Evolutionary conservation across 352 stramenopile species (phyloP).

Genomic region (Phytophthora sp.): DNA sequence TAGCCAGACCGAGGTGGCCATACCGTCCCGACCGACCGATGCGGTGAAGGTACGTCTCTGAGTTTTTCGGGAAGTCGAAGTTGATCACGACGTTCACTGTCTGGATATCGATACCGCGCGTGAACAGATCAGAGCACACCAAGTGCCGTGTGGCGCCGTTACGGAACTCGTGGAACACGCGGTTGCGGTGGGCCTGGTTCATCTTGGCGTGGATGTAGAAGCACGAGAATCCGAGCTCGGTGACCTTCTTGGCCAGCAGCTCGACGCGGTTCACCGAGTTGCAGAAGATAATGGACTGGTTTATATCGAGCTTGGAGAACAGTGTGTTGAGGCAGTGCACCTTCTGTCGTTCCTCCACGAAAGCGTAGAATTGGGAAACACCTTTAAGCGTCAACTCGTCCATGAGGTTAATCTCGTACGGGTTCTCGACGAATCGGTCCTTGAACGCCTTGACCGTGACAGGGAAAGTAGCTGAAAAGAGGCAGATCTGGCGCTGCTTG

Average conservation of each 20-base stretch:
- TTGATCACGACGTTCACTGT: conserved; percentile 99
- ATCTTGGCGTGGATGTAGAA: conserved; percentile 99
- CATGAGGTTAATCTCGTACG: conserved; percentile 99
- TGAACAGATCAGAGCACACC: conserved; percentile 99
- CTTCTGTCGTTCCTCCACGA: conserved; percentile 99
- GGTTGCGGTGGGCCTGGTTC: conserved; percentile 99
- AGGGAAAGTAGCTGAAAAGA: conserved; percentile 99
- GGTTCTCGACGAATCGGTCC: conserved; percentile 97
- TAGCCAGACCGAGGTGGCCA: conserved; percentile 98
- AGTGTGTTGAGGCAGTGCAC: conserved; percentile 99
- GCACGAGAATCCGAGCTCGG: conserved; percentile 99
- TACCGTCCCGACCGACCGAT: conserved; percentile 99
- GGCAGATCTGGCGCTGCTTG: conserved; percentile 97
- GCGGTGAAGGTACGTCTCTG: conserved; percentile 99
- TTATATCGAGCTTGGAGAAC: conserved; percentile 99
- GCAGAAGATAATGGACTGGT: conserved; percentile 99
- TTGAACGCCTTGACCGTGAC: conserved; percentile 99
- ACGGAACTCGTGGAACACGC: conserved; percentile 99
- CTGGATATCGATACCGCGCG: conserved; percentile 99
- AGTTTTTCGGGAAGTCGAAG: conserved; percentile 99
- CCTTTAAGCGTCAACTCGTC: conserved; percentile 98
- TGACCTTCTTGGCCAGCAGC: conserved; percentile 99
- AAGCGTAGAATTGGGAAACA: conserved; percentile 99
- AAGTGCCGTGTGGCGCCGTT: conserved; percentile 97
- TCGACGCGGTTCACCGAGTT: conserved; percentile 99